Conservation (phyloP, 1,139 yeast species). For the Sugiyamaella grinbergsii region DNA sequence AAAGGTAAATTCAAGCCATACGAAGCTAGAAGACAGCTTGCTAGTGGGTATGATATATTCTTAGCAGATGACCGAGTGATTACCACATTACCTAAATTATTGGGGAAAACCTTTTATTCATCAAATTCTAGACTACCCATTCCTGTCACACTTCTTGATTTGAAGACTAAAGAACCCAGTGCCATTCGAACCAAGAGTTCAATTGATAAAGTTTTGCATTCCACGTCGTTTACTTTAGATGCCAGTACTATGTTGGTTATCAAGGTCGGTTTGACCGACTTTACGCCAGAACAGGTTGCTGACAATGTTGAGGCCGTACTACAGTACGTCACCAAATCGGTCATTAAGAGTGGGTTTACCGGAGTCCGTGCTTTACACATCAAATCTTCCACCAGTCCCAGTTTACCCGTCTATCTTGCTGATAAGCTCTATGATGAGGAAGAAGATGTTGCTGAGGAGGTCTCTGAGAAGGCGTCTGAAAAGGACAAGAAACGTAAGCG, state of each 20-base stretch:
- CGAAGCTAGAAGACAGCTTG: conserved; percentile 47
- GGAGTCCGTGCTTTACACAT: conserved; percentile 63
- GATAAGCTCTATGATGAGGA: conserved; percentile 59
- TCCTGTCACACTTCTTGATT: conserved; percentile 48
- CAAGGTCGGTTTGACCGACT: conserved; percentile 60
- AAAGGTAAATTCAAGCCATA: conserved; percentile 49
- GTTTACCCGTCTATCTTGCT: conserved; percentile 77
- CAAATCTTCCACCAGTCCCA: conserved; percentile 73
- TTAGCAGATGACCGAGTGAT: conserved; percentile 81
- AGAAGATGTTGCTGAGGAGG: conserved; percentile 41
- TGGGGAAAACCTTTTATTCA: conserved; percentile 78
- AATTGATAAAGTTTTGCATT: conserved; percentile 57
- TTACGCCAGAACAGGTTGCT: conserved; percentile 46
- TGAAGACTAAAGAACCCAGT: conserved; percentile 28
- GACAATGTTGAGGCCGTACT: conserved; percentile 62
- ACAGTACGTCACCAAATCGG: conserved; percentile 48
- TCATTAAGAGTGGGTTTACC: conserved; percentile 44
- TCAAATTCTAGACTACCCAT: conserved; percentile 64
- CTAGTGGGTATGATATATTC: conserved; percentile 59
- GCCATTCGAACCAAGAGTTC: conserved; percentile 58
- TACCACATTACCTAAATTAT: conserved; percentile 74
- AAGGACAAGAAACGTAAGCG: conserved; percentile 43
- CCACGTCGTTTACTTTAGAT: conserved; percentile 69
- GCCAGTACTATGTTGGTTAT: conserved; percentile 70
- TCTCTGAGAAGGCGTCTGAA: conserved; percentile 25